A percentile compares a stretch with the other conserved stretches of the same genome.
phyloP scores from a whole-genome alignment of 1,139 yeast genomes.

The Geotrichum candidum region DNA sequence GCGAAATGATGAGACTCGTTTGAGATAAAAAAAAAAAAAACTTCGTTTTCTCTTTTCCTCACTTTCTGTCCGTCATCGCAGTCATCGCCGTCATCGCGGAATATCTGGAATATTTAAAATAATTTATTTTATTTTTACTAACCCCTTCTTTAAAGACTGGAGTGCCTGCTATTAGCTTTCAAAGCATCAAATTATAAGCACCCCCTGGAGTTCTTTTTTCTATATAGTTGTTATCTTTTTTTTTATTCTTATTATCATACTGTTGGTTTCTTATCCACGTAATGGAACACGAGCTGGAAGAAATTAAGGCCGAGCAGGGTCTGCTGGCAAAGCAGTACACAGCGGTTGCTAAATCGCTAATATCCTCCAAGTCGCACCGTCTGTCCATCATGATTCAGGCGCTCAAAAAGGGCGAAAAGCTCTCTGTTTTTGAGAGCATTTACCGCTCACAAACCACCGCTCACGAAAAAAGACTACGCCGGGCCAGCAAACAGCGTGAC shows the following conservation, averaged over 20 bases:
- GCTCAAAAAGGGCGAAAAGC: conserved; percentile 24
- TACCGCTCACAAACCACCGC: conserved; percentile 24
- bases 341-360: conserved; percentile 27
- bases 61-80: neutral
- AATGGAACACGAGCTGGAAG: conserved; percentile 2
- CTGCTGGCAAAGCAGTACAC: conserved; percentile 28
- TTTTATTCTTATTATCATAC: neutral
- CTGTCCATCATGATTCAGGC: conserved; percentile 28
- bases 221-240: neutral
- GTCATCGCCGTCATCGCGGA: neutral
- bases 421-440: conserved; percentile 23
- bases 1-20: neutral
- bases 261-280: neutral
- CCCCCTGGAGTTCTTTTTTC: neutral
- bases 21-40: neutral
- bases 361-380: conserved; percentile 30
- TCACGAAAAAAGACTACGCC: conserved; percentile 22
- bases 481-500: conserved; percentile 20
- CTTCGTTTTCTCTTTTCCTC: neutral
- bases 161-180: neutral
- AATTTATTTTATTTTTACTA: neutral
- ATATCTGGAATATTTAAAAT: neutral
- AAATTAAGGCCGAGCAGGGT: conserved; percentile 26
- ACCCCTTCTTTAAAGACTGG: neutral
- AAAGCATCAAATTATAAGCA: neutral